Percentiles rank a stretch among this genome's conserved stretches.
Evolutionary conservation across 129 eudicot species (phyloP).

Genomic region (Artemisia argyi): DNA sequence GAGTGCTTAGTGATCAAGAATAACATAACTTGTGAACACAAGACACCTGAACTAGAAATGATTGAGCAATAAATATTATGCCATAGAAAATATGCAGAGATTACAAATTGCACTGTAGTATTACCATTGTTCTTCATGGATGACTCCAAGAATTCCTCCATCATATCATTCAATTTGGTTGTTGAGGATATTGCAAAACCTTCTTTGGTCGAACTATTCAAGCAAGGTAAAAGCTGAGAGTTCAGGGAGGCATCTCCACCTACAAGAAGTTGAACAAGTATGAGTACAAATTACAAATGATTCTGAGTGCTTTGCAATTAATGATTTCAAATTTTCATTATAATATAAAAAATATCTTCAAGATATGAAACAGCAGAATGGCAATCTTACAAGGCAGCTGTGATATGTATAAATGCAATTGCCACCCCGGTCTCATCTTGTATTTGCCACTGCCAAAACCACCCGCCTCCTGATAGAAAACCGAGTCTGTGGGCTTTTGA

Average conservation of each 20-base stretch:
- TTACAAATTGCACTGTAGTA: conserved; percentile 15
- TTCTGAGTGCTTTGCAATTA: not conserved
- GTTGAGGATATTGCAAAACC: conserved; percentile 40
- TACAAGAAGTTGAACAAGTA: conserved; percentile 32
- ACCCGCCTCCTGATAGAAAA: conserved; percentile 49
- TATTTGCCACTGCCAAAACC: conserved; percentile 50
- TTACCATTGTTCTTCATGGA: conserved; percentile 52
- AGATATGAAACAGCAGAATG: conserved; percentile 7
- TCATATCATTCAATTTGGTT: conserved; percentile 44
- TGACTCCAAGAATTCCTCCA: conserved; percentile 52
- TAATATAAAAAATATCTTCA: not conserved
- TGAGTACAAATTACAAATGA: conserved; percentile 1
- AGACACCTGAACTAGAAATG: not conserved
- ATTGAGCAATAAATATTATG: conserved; percentile 2
- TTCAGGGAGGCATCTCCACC: conserved; percentile 91
- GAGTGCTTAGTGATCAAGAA: not conserved
- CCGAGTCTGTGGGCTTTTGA: conserved; percentile 38
- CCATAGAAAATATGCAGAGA: conserved; percentile 2
- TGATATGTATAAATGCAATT: conserved; percentile 82
- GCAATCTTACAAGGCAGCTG: conserved; percentile 83
- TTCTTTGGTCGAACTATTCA: conserved; percentile 43
- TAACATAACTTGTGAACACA: not conserved
- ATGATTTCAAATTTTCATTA: not conserved
- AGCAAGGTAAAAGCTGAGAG: conserved; percentile 69
- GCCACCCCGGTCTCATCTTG: conserved; percentile 71